Conservation (phyloP, 805 yeast species). For the Ogataea sp. region DNA sequence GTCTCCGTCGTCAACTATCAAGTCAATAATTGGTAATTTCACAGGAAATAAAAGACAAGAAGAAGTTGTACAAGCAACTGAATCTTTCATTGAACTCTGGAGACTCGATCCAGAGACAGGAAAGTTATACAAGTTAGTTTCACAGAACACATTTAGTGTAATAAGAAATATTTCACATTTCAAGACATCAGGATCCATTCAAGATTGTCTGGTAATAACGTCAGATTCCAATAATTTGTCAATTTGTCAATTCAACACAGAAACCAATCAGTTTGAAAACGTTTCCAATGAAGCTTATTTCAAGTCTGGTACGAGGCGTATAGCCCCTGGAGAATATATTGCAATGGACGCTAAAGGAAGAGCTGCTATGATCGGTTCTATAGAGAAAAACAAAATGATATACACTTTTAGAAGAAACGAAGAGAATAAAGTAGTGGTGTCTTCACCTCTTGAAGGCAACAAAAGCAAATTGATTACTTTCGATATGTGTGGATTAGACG, state of each 20-base stretch:
- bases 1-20: conserved; percentile 44
- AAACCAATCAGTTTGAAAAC: conserved; percentile 25
- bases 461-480: conserved; percentile 45
- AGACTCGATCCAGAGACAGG: conserved; percentile 50
- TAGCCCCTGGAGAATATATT: conserved; percentile 67
- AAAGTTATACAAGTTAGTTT: conserved; percentile 32
- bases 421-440: conserved; percentile 37
- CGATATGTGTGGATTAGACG: conserved; percentile 53
- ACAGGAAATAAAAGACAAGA: conserved; percentile 46
- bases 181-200: conserved; percentile 41
- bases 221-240: conserved; percentile 76
- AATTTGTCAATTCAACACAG: conserved; percentile 27
- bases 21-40: conserved; percentile 64
- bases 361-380: conserved; percentile 59
- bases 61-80: conserved; percentile 52
- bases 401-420: conserved; percentile 51
- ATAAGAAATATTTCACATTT: conserved; percentile 47
- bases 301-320: conserved; percentile 67
- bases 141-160: conserved; percentile 48
- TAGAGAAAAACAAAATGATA: conserved; percentile 68
- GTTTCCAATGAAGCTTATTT: conserved; percentile 57
- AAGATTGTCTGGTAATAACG: conserved; percentile 56
- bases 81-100: conserved; percentile 46
- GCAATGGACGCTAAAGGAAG: conserved; percentile 66
- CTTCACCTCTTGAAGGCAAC: conserved; percentile 70